Evolutionary conservation across 2,329 filamentous ascomycete genomes (phyloP).

Genomic region (Byssoonygena ceratinophila): DNA sequence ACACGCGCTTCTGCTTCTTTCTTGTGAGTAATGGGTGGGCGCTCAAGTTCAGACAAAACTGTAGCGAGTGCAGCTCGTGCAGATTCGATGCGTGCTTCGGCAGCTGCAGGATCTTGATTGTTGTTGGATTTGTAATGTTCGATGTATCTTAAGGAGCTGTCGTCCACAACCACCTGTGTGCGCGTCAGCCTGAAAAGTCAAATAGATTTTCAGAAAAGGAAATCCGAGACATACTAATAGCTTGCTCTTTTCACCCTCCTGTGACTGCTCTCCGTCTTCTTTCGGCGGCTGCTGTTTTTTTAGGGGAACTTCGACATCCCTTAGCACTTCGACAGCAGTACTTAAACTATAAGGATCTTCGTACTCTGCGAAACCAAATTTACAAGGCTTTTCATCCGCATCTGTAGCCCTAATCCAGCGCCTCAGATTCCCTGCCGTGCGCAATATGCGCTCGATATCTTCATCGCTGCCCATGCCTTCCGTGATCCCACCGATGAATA

Average conservation of each 20-base stretch:
- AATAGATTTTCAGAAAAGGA: background rate
- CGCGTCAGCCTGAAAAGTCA: constrained; percentile 18
- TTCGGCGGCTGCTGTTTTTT: constrained; percentile 54
- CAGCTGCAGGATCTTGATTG: constrained; percentile 51
- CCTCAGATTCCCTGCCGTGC: constrained; percentile 64
- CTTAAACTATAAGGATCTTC: constrained; percentile 82
- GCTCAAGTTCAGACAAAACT: constrained; percentile 60
- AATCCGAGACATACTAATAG: constrained; percentile 46
- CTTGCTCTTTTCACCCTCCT: constrained; percentile 55
- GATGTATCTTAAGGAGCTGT: constrained; percentile 73
- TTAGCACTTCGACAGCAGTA: constrained; percentile 73
- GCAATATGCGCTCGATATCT: constrained; percentile 65
- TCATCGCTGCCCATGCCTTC: constrained; percentile 66
- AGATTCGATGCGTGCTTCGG: constrained; percentile 58
- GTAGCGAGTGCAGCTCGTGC: constrained; percentile 58
- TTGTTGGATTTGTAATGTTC: constrained; percentile 63
- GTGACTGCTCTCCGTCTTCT: constrained; percentile 34
- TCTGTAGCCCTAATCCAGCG: constrained; percentile 74
- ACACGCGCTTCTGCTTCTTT: constrained; percentile 34
- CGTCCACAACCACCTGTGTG: constrained; percentile 57
- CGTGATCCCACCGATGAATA: constrained; percentile 80
- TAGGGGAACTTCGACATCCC: constrained; percentile 68
- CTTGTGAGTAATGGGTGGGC: constrained; percentile 46
- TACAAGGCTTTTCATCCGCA: constrained; percentile 68
- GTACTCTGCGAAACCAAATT: constrained; percentile 92